Evolutionary conservation across 345 rosid genomes (phyloP).

Genomic region (Erysimum cheiranthoides): DNA sequence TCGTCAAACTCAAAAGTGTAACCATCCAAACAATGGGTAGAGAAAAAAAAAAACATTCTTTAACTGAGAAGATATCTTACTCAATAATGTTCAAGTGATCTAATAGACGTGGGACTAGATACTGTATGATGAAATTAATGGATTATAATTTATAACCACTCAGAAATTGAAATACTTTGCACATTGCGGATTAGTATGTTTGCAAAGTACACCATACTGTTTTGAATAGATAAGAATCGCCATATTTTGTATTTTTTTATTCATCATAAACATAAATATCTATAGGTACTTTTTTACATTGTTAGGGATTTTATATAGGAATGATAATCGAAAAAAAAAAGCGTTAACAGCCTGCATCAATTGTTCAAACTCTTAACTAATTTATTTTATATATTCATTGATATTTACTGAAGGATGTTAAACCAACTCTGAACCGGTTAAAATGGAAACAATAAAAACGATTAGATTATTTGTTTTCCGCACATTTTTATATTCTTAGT

Average conservation of each 20-base stretch:
- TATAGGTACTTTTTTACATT: background rate
- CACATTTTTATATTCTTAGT: background rate
- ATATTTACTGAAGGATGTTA: too few species aligned
- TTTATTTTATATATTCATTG: too few species aligned
- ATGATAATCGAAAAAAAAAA: background rate
- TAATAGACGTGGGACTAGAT: background rate
- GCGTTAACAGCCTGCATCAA: too few species aligned
- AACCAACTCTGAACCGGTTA: background rate
- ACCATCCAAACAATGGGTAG: background rate
- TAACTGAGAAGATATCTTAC: background rate
- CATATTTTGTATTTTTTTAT: background rate
- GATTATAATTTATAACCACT: background rate
- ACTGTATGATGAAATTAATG: background rate
- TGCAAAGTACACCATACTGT: background rate
- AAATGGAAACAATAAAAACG: background rate
- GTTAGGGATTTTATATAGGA: background rate
- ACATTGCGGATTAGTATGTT: background rate
- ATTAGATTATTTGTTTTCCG: background rate
- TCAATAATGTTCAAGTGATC: background rate
- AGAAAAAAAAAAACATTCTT: background rate
- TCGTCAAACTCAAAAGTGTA: background rate
- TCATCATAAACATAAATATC: background rate
- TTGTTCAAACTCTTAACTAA: too few species aligned
- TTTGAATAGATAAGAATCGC: background rate
- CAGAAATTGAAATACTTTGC: background rate